Evolutionary conservation across 139 green algal genomes (phyloP).

Genomic region (Chlorella sorokiniana): DNA sequence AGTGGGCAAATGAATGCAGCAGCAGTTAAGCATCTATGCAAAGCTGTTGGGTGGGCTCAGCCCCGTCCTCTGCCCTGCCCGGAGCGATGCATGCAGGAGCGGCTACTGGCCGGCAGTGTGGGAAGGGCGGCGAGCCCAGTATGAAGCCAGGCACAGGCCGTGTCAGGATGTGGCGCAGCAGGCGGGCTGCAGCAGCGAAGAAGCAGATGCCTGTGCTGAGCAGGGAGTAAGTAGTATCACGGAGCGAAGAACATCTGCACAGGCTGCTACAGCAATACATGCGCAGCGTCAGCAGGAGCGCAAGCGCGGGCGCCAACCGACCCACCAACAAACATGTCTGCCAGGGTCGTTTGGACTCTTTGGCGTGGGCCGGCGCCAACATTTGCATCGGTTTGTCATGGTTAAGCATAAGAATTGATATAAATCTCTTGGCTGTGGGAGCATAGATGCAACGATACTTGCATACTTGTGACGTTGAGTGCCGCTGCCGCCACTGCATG

Average conservation of each 20-base stretch:
- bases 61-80: too few species aligned
- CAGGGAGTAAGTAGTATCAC: neutral
- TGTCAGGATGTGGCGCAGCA: neutral
- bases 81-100: conserved; percentile 36
- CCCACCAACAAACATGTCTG: too few species aligned
- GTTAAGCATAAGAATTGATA: too few species aligned
- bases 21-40: neutral
- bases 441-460: too few species aligned
- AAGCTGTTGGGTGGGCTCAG: neutral
- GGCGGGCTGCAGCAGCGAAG: neutral
- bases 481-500: too few species aligned
- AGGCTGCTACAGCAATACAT: neutral
- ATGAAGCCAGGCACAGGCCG: neutral
- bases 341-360: conserved; percentile 19
- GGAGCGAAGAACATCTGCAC: neutral
- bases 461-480: too few species aligned
- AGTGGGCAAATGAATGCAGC: neutral
- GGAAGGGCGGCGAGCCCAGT: conserved; percentile 23
- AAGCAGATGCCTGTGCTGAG: neutral
- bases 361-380: conserved; percentile 31
- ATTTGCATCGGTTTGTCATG: conserved; percentile 30
- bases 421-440: too few species aligned
- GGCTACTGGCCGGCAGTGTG: conserved; percentile 62
- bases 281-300: neutral
- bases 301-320: neutral